Percentiles rank a stretch among this genome's conserved stretches.
Evolutionary conservation across 441 rosid species (phyloP).

Genomic region (Syzygium malaccense): DNA sequence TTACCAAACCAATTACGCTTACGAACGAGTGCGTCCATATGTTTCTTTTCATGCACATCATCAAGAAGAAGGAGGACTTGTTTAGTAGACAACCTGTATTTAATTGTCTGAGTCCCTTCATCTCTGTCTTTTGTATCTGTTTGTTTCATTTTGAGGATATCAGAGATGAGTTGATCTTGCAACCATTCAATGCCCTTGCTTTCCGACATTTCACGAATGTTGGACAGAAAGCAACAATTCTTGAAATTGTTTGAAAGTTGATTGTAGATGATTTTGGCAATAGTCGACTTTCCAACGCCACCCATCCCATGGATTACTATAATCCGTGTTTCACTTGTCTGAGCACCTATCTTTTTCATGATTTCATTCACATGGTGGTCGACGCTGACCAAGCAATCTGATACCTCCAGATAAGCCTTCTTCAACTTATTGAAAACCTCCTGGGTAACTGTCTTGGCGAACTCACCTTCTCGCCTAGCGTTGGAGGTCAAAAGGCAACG

Average conservation of each 20-base stretch:
- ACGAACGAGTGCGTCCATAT: neutral
- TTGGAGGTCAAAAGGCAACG: neutral
- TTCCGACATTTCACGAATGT: neutral
- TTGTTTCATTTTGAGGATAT: fast-evolving
- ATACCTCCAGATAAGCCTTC: neutral
- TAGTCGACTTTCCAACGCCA: neutral
- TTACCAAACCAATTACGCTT: fast-evolving
- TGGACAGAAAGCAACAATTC: neutral
- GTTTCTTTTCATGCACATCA: neutral
- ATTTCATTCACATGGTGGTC: neutral
- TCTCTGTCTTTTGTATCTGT: fast-evolving
- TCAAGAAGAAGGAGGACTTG: neutral
- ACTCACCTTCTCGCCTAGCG: neutral
- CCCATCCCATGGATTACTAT: neutral
- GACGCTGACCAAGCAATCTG: neutral
- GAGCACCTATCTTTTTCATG: neutral
- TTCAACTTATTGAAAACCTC: neutral
- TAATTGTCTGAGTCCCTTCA: neutral
- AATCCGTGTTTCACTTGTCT: neutral
- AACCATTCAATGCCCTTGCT: fast-evolving
- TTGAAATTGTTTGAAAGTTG: fast-evolving
- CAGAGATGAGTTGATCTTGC: neutral
- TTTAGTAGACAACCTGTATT: neutral
- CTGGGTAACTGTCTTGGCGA: fast-evolving
- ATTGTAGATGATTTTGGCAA: neutral